phyloP scores from a whole-genome alignment of 75 land plant genomes.

The Picea sitchensis region DNA sequence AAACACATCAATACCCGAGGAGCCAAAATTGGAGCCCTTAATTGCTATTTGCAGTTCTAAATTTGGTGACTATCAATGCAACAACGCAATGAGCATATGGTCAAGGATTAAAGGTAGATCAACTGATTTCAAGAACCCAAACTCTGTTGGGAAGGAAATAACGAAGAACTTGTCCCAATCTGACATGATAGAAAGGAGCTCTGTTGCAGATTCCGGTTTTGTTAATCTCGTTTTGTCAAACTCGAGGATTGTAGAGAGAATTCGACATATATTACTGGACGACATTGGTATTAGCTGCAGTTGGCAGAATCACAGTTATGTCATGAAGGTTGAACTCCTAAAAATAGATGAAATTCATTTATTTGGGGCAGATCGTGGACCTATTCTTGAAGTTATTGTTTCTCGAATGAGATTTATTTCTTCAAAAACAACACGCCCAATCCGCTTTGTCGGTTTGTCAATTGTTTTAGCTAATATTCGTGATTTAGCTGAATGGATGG shows the following conservation, averaged over 20 bases:
- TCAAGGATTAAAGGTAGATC: too few species aligned
- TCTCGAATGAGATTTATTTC: background rate
- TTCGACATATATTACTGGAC: too few species aligned
- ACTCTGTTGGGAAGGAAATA: slow-evolving; percentile 41
- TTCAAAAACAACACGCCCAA: background rate
- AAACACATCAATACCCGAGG: too few species aligned
- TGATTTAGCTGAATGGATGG: slow-evolving; percentile 95
- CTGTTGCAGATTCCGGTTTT: slow-evolving; percentile 93
- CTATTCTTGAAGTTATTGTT: slow-evolving; percentile 76
- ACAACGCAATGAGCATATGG: too few species aligned
- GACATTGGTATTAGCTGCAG: slow-evolving; percentile 74
- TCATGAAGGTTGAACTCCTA: slow-evolving; percentile 94
- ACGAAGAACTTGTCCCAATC: slow-evolving; percentile 65
- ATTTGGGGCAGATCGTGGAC: slow-evolving; percentile 94
- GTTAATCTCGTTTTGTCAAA: slow-evolving; percentile 70
- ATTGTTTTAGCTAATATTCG: background rate
- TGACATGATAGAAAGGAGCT: slow-evolving; percentile 59
- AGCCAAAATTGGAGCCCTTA: too few species aligned
- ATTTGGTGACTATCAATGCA: too few species aligned
- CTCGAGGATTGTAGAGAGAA: slow-evolving; percentile 65
- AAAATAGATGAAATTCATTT: slow-evolving; percentile 95
- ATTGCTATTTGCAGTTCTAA: too few species aligned
- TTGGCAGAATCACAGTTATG: slow-evolving; percentile 90
- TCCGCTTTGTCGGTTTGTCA: background rate
- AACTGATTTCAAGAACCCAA: too few species aligned